A percentile compares a stretch with the other conserved stretches of the same genome.
These are phyloP conservation scores for Candida pseudocylindracea DNA, from an alignment of 1,139 yeast species.

Conservation along the genomic window DNA sequence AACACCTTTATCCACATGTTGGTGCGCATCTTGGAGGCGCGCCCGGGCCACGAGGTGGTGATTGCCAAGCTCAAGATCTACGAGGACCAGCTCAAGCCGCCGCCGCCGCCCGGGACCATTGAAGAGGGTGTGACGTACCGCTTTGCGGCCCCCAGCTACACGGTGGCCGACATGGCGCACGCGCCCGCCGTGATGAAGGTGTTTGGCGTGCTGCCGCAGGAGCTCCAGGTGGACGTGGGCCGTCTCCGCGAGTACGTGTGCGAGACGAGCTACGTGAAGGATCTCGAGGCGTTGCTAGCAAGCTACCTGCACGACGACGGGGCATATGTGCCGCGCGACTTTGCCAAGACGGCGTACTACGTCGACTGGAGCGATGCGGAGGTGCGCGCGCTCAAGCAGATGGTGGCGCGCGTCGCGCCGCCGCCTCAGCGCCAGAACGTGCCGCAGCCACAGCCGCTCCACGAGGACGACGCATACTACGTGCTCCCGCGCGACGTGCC, in stretches of 20 bases:
- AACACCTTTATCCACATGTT: conserved; percentile 31
- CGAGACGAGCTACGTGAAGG: conserved; percentile 20
- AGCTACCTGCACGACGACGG: conserved; percentile 20
- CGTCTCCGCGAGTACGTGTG: conserved; percentile 18
- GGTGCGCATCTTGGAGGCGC: conserved; percentile 8
- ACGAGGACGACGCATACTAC: conserved; percentile 13
- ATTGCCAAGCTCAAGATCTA: conserved; percentile 20
- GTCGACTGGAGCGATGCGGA: conserved; percentile 18
- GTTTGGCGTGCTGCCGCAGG: conserved; percentile 16
- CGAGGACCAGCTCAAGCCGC: conserved; percentile 16
- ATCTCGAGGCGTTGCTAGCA: conserved; percentile 16
- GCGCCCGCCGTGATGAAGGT: conserved; percentile 15
- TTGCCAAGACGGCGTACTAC: conserved; percentile 16
- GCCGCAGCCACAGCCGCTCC: conserved; percentile 6
- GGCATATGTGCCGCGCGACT: conserved; percentile 16
- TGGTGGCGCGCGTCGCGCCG: too few species aligned
- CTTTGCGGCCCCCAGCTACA: conserved; percentile 17
- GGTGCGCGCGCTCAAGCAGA: too few species aligned
- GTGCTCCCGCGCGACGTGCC: conserved; percentile 1
- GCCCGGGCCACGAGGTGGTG: conserved; percentile 13
- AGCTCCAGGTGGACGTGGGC: conserved; percentile 27
- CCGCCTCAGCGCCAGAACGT: too few species aligned
- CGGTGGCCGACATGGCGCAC: conserved; percentile 21
- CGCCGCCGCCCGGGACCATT: conserved; percentile 1
- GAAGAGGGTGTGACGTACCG: neutral